Conservation (phyloP, 202 grass and related monocot species). For the Brachypodium distachyon region DNA sequence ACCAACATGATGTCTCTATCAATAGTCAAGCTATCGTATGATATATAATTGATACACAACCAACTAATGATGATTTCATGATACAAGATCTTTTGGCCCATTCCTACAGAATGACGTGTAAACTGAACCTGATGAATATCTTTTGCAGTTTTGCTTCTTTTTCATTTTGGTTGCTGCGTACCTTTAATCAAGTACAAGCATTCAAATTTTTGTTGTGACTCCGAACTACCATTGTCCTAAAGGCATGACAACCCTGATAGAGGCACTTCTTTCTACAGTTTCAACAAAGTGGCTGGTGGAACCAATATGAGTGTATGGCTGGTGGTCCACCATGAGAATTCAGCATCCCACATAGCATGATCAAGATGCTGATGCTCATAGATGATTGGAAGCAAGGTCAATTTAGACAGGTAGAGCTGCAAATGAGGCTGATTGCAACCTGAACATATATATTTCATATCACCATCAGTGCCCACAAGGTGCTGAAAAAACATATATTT, state of each 20-base stretch:
- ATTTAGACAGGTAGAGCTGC: constrained; percentile 17
- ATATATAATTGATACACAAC: neutral
- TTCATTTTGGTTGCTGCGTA: constrained; percentile 21
- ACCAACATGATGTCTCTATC: neutral
- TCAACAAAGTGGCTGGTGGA: constrained; percentile 19
- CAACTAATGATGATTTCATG: neutral
- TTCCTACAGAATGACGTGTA: constrained; percentile 2
- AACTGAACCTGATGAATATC: neutral
- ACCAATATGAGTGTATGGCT: constrained; percentile 3
- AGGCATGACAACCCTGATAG: constrained; percentile 21
- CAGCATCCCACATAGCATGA: constrained; percentile 8
- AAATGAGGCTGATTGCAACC: constrained; percentile 23
- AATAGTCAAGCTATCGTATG: neutral
- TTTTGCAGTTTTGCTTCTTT: neutral
- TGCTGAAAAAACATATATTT: constrained; percentile 19
- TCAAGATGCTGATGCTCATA: neutral
- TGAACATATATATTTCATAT: neutral
- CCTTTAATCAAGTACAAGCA: constrained; percentile 25
- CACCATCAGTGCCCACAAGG: constrained; percentile 1
- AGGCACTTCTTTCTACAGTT: constrained; percentile 13
- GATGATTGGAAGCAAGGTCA: constrained; percentile 8
- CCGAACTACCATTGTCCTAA: constrained; percentile 22
- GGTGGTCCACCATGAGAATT: neutral
- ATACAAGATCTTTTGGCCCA: neutral
- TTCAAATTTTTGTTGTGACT: constrained; percentile 27